phyloP scores from a whole-genome alignment of 305 asterid genomes.

The Fraxinus floribunda region DNA sequence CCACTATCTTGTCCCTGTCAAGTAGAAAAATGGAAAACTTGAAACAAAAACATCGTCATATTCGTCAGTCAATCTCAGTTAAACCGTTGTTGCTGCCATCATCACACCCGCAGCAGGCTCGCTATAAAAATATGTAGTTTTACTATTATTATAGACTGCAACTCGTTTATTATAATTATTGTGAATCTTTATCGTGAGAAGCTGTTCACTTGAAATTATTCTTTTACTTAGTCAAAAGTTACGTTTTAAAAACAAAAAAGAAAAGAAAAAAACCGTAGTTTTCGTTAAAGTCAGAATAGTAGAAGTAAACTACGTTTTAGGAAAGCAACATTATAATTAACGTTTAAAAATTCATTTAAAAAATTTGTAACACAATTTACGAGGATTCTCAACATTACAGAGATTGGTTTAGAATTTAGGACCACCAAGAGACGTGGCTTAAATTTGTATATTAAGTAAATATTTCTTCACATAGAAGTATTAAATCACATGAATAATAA shows the following conservation, averaged over 20 bases:
- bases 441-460: not conserved
- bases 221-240: not conserved
- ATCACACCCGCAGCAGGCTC: not conserved
- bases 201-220: not conserved
- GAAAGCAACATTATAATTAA: not conserved
- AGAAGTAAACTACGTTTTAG: not conserved
- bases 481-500: not conserved
- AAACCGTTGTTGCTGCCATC: not conserved
- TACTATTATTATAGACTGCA: not conserved
- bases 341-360: not conserved
- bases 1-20: not conserved
- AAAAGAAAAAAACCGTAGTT: not conserved
- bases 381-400: not conserved
- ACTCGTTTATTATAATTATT: not conserved
- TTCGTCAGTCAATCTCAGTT: too few species aligned
- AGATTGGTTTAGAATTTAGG: not conserved
- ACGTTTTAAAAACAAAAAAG: not conserved
- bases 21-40: not conserved
- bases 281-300: not conserved
- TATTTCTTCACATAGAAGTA: not conserved
- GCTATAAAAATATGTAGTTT: not conserved
- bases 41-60: not conserved
- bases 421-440: not conserved
- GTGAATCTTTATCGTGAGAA: not conserved
- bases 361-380: not conserved